Evolutionary conservation across 148 eudicot genomes (phyloP), one percentile per base, ranked within the genome.

Genomic region (Persicaria tinctoria): DNA sequence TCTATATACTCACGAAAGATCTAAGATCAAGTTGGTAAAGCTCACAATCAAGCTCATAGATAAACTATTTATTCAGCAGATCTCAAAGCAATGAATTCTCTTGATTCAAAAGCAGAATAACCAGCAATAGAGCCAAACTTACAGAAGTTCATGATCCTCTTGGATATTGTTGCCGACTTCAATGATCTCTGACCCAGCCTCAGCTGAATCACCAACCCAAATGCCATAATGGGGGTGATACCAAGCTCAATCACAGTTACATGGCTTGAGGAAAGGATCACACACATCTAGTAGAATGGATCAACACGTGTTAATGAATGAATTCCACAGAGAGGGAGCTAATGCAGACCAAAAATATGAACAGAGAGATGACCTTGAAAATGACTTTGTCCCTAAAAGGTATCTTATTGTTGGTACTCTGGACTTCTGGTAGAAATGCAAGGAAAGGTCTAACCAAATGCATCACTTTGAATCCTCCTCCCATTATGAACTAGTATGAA

Each of bases 201-300:
- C 73, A 89, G 86, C 73, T 90, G 94, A 86, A 90, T 82, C 68
- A 90, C 91, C 71, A 90, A 23, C 75, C 91, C 87, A 68, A 89
- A 83, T 27, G 94, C 87, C 72, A 90, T 87, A 64, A 87, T 85
- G 13, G 94, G 91, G 56, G 88, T 82, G 77, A 90, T 86, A 20
- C 91, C 88, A 12, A 90, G 86, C 85, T 90, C 94, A 91, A 90
- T 87, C 51, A 86, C 91, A 17, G 88, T 90, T 8, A 91, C 91
- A 57, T 87, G 87, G 53, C 77, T 87, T 6, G 91, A 86, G 53
- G 94, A 91, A 20, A 90, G 89, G 71, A 90, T 85, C 50, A 83
- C 87, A 70, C 91, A 85, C 94, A 90, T 90, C 89, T 86, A 86
- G 46, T 90, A 87, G 68, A 90, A 87, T 0, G 94, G 94, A 45